Evolutionary conservation across 805 yeast species (phyloP).

Genomic region (Citeromyces nyonsensis): DNA sequence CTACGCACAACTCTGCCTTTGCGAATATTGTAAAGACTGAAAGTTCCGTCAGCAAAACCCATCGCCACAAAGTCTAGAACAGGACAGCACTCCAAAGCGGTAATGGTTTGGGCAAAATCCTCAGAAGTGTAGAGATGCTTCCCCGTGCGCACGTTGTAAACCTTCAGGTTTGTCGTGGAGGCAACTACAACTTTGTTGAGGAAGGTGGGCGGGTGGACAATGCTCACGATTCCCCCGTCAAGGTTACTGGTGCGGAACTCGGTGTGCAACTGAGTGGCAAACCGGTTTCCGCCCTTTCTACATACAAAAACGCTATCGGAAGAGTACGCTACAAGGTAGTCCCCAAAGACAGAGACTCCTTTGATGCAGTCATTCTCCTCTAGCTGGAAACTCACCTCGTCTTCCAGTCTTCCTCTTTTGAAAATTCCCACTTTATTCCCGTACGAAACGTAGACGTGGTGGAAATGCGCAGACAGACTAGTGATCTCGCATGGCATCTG

Average conservation of each 20-base stretch:
- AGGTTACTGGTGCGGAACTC: slow-evolving; percentile 38
- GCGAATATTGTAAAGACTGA: slow-evolving; percentile 50
- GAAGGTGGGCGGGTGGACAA: slow-evolving; percentile 81
- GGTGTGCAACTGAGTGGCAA: slow-evolving; percentile 54
- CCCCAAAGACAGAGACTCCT: slow-evolving; percentile 59
- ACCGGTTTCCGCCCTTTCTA: slow-evolving; percentile 24
- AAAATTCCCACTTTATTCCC: slow-evolving; percentile 61
- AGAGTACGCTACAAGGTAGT: slow-evolving; percentile 38
- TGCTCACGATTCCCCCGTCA: slow-evolving; percentile 56
- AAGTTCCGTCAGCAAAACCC: slow-evolving; percentile 57
- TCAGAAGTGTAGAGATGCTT: slow-evolving; percentile 37
- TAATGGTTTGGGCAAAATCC: slow-evolving; percentile 39
- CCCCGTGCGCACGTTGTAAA: slow-evolving; percentile 69
- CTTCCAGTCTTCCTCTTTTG: slow-evolving; percentile 63
- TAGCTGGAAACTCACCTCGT: slow-evolving; percentile 6
- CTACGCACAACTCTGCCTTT: slow-evolving; percentile 44
- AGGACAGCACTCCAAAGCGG: slow-evolving; percentile 73
- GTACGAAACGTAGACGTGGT: slow-evolving; percentile 67
- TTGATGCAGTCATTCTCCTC: slow-evolving; percentile 18
- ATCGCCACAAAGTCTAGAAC: slow-evolving; percentile 73
- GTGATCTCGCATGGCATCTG: slow-evolving; percentile 63
- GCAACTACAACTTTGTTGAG: slow-evolving; percentile 78
- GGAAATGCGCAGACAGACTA: slow-evolving; percentile 66
- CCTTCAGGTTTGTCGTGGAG: slow-evolving; percentile 43
- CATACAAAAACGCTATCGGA: slow-evolving; percentile 27